Evolutionary conservation across 352 stramenopile genomes (phyloP).

Genomic region (Phytophthora citrophthora): DNA sequence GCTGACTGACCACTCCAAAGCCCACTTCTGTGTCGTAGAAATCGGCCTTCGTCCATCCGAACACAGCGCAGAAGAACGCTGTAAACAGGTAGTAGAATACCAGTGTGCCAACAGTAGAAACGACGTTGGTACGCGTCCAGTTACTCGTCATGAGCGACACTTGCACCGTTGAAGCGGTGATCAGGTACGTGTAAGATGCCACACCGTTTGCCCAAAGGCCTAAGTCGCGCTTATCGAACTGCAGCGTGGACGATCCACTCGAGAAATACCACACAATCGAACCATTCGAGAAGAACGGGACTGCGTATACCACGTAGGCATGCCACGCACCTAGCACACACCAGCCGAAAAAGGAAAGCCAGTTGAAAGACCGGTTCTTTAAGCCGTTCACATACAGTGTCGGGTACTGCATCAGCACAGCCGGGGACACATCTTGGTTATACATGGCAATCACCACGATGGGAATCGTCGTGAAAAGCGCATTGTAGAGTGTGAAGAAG

Average conservation of each 20-base stretch:
- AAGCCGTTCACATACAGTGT: conserved; percentile 89
- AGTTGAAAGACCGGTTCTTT: conserved; percentile 91
- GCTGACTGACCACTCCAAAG: conserved; percentile 69
- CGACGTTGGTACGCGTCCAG: conserved; percentile 77
- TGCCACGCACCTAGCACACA: conserved; percentile 87
- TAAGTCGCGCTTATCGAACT: conserved; percentile 74
- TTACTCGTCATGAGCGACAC: conserved; percentile 91
- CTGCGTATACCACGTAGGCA: conserved; percentile 85
- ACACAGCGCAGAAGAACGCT: conserved; percentile 83
- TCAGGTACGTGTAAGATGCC: conserved; percentile 87
- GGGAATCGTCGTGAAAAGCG: conserved; percentile 89
- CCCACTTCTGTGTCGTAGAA: conserved; percentile 83
- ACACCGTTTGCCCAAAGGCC: conserved; percentile 84
- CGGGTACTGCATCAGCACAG: conserved; percentile 90
- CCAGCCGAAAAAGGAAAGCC: conserved; percentile 89
- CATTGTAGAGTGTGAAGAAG: conserved; percentile 92
- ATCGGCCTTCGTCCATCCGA: conserved; percentile 75
- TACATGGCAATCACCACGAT: conserved; percentile 93
- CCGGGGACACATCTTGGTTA: conserved; percentile 90
- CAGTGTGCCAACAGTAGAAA: conserved; percentile 80
- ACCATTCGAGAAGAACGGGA: conserved; percentile 87
- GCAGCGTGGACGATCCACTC: conserved; percentile 49
- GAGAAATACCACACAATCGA: conserved; percentile 88
- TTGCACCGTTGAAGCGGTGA: conserved; percentile 86
- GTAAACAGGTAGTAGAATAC: conserved; percentile 90